Percentiles rank a stretch among this genome's conserved stretches.
Evolutionary conservation across 139 green algal genomes (phyloP).

Genomic region (Tetradesmus lagerheimii): DNA sequence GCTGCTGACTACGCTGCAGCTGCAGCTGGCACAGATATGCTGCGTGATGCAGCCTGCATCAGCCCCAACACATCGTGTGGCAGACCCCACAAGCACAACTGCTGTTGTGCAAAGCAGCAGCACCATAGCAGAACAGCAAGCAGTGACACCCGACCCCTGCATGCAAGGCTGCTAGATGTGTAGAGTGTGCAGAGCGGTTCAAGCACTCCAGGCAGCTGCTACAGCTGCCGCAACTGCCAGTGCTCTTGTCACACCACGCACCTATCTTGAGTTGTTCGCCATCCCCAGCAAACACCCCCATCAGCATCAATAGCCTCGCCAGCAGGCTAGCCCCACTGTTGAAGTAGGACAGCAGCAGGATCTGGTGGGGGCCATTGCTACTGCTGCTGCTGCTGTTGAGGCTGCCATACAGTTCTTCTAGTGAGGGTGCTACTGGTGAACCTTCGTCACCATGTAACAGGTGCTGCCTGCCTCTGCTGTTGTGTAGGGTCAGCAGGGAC

Average conservation of each 20-base stretch:
- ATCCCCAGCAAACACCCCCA: slow-evolving; percentile 35
- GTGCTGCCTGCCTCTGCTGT: not conserved
- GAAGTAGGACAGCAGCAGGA: slow-evolving; percentile 29
- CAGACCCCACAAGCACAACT: too few species aligned
- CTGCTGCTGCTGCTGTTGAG: not conserved
- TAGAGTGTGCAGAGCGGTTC: too few species aligned
- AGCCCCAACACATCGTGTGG: too few species aligned
- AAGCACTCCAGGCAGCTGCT: not conserved
- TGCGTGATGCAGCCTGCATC: too few species aligned
- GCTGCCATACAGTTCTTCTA: slow-evolving; percentile 33
- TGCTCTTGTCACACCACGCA: not conserved
- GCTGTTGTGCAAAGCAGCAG: too few species aligned
- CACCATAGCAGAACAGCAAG: too few species aligned
- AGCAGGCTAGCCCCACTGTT: slow-evolving; percentile 19
- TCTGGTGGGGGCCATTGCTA: not conserved
- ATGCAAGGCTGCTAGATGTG: too few species aligned
- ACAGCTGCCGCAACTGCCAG: not conserved
- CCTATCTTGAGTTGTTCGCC: slow-evolving; percentile 2
- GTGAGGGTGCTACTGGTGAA: not conserved
- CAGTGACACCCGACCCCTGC: too few species aligned
- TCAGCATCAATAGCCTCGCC: slow-evolving; percentile 41
- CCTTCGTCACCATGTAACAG: not conserved
- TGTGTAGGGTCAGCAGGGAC: not conserved
- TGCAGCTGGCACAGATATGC: too few species aligned
- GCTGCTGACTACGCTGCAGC: too few species aligned